A percentile compares a stretch with the other conserved stretches of the same genome.
Conservation (phyloP, 148 eudicot genomes). For the Chenopodium suecicum region DNA sequence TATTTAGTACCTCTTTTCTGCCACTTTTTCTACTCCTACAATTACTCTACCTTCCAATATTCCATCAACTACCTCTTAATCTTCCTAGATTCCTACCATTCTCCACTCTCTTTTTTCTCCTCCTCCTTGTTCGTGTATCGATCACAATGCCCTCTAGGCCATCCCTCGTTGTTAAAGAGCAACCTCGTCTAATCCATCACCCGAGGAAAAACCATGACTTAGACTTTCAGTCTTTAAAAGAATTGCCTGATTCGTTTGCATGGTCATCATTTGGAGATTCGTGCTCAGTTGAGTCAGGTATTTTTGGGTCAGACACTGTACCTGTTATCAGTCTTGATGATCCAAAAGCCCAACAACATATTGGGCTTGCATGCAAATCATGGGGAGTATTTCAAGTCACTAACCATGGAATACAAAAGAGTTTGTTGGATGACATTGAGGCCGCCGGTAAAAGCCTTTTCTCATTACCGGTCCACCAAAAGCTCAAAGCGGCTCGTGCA, state of each 20-base stretch:
- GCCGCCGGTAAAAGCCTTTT: conserved; percentile 40
- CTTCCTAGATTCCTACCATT: not conserved
- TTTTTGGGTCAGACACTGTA: conserved; percentile 14
- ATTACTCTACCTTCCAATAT: not conserved
- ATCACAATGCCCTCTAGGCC: conserved; percentile 46
- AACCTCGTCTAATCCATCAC: not conserved
- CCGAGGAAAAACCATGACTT: conserved; percentile 11
- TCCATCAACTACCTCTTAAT: not conserved
- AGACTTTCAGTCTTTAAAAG: conserved; percentile 51
- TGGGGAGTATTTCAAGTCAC: conserved; percentile 79
- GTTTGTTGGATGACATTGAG: conserved; percentile 47
- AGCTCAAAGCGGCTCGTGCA: conserved; percentile 59
- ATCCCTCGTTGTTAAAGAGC: not conserved
- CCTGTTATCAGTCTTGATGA: conserved; percentile 55
- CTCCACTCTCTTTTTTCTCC: too few relatives aligned
- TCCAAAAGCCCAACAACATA: conserved; percentile 37
- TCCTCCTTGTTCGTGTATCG: too few relatives aligned
- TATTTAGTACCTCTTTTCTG: conserved; percentile 12
- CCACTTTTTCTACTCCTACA: conserved; percentile 3
- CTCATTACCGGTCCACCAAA: conserved; percentile 58
- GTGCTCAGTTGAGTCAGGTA: not conserved
- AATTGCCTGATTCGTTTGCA: conserved; percentile 68
- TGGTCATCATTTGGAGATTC: conserved; percentile 37
- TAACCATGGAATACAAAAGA: conserved; percentile 49
- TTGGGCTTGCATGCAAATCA: conserved; percentile 69